Evolutionary conservation across 805 yeast species (phyloP).

Genomic region (Grigorovia jiainica): DNA sequence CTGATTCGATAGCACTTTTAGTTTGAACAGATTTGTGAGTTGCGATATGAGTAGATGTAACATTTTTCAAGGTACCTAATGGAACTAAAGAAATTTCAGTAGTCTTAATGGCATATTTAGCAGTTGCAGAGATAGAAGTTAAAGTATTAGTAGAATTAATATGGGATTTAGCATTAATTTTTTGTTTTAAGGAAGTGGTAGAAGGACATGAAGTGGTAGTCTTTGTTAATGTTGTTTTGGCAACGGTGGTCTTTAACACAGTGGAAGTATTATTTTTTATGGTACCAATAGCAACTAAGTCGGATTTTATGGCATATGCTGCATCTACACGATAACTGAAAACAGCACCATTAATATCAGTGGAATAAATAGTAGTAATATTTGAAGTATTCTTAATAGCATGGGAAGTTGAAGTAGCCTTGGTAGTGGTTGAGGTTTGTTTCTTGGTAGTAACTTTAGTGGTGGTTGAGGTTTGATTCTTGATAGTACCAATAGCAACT

Average conservation of each 20-base stretch:
- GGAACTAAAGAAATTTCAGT: neutral
- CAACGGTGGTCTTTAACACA: neutral
- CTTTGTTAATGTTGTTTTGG: neutral
- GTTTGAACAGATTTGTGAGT: neutral
- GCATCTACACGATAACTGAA: too few species aligned
- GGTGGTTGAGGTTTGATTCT: neutral
- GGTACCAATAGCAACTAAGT: conserved; percentile 10
- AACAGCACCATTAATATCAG: conserved; percentile 1
- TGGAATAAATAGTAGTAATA: neutral
- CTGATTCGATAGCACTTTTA: neutral
- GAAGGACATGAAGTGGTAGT: neutral
- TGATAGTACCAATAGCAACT: neutral
- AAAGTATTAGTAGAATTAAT: neutral
- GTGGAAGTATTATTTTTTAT: neutral
- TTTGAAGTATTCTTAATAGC: too few species aligned
- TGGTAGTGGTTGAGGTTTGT: too few species aligned
- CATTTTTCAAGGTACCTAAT: neutral
- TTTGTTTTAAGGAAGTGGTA: too few species aligned
- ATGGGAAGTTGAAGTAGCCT: too few species aligned
- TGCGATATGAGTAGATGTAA: neutral
- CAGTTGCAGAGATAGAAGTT: neutral
- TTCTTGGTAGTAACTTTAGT: too few species aligned
- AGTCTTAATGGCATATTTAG: neutral
- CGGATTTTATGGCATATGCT: conserved; percentile 21
- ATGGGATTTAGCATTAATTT: too few species aligned